Conservation (phyloP, 345 rosid species). For the Aquilaria sinensis region DNA sequence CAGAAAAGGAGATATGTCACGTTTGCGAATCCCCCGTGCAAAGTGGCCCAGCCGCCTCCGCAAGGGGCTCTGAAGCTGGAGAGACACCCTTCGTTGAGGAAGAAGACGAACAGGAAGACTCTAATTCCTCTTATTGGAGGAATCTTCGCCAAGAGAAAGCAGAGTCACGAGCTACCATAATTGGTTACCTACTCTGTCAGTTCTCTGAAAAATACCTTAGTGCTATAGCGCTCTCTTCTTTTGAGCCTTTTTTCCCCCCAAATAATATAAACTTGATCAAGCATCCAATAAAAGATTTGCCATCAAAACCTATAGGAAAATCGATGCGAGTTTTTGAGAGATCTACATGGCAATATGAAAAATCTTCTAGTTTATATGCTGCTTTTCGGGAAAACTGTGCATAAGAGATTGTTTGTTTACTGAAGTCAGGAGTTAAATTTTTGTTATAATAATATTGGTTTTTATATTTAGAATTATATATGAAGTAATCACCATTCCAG, state of each 20-base stretch:
- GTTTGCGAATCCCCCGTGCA: conserved; percentile 44
- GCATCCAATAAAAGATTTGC: neutral
- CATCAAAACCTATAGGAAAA: neutral
- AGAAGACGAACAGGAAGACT: conserved; percentile 50
- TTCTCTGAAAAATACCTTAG: neutral
- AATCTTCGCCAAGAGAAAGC: conserved; percentile 59
- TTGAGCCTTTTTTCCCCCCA: neutral
- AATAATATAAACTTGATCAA: neutral
- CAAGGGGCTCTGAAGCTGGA: conserved; percentile 35
- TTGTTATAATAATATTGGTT: too few relatives aligned
- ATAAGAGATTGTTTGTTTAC: too few relatives aligned
- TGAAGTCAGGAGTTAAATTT: too few relatives aligned
- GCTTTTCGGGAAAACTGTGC: too few relatives aligned
- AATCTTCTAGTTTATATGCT: too few relatives aligned
- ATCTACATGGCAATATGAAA: too few relatives aligned
- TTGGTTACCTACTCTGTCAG: neutral
- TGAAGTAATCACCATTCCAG: too few relatives aligned
- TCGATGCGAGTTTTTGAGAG: too few relatives aligned
- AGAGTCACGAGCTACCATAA: conserved; percentile 18
- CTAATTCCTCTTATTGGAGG: conserved; percentile 60
- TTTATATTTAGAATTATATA: too few relatives aligned
- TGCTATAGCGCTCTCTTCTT: neutral
- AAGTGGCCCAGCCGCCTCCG: conserved; percentile 27
- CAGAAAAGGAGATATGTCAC: conserved; percentile 65
- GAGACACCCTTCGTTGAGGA: conserved; percentile 65